Percentiles rank a stretch among this genome's conserved stretches.
phyloP scores from a whole-genome alignment of 2,329 filamentous ascomycete species.

The Albophoma yamanashiensis region DNA sequence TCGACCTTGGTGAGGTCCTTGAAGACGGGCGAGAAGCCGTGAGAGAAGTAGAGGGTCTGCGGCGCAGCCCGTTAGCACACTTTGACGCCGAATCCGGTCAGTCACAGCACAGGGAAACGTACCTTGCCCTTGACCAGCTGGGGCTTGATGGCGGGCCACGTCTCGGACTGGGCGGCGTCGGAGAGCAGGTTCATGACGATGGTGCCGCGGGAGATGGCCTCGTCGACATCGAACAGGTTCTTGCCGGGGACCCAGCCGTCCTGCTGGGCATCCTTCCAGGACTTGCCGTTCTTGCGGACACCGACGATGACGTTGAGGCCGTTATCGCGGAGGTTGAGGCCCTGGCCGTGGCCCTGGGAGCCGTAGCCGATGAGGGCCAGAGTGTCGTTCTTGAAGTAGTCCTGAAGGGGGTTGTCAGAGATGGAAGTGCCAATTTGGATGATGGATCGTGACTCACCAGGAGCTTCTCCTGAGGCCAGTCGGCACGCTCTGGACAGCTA shows the following conservation, averaged over 20 bases:
- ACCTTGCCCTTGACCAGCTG: constrained; percentile 98
- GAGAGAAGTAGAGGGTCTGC: constrained; percentile 98
- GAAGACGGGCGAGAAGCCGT: constrained; percentile 99
- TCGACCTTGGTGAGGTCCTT: constrained; percentile 99
- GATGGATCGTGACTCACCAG: constrained; percentile 50
- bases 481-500: constrained; percentile 65
- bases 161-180: constrained; percentile 97
- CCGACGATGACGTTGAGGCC: constrained; percentile 98
- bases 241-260: constrained; percentile 98
- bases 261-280: constrained; percentile 94
- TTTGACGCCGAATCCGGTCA: neutral
- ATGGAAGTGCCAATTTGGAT: neutral
- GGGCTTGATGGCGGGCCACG: constrained; percentile 96
- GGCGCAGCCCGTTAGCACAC: constrained; percentile 11
- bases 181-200: constrained; percentile 99
- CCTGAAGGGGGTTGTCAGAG: constrained; percentile 36
- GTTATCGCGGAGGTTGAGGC: constrained; percentile 99
- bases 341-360: constrained; percentile 97
- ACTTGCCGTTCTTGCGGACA: constrained; percentile 96
- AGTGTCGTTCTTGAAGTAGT: constrained; percentile 99
- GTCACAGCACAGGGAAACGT: constrained; percentile 16
- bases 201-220: constrained; percentile 87
- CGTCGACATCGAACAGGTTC: constrained; percentile 97
- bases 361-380: constrained; percentile 98
- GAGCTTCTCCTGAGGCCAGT: constrained; percentile 99